These are phyloP conservation scores for Aspergillus caelatus DNA, from an alignment of 2,329 filamentous ascomycete species.

Conservation along the genomic window DNA sequence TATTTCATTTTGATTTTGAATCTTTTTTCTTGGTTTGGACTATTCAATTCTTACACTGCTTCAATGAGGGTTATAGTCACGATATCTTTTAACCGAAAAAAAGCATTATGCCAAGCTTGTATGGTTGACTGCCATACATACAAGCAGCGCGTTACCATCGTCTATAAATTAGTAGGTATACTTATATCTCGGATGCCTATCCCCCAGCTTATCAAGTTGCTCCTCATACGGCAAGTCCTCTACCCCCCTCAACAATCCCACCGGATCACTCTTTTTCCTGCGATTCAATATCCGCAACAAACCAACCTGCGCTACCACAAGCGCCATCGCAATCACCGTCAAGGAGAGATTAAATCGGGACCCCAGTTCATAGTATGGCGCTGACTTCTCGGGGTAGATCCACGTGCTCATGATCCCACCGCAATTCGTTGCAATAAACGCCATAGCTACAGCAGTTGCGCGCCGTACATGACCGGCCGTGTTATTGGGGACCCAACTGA, in stretches of 20 bases:
- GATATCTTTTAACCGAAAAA: too few species aligned
- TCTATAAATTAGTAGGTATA: slow-evolving; percentile 18
- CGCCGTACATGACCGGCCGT: slow-evolving; percentile 9
- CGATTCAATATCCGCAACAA: slow-evolving; percentile 12
- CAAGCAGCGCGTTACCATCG: neutral
- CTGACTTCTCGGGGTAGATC: slow-evolving; percentile 17
- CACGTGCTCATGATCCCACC: slow-evolving; percentile 17
- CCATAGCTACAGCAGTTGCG: slow-evolving; percentile 13
- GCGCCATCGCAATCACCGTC: slow-evolving; percentile 9
- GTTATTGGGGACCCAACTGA: slow-evolving; percentile 20
- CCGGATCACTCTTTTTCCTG: slow-evolving; percentile 4
- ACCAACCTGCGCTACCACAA: slow-evolving; percentile 9
- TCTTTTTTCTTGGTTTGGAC: too few species aligned
- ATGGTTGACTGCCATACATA: too few species aligned
- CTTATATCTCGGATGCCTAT: slow-evolving; percentile 17
- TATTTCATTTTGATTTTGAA: too few species aligned
- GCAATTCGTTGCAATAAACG: slow-evolving; percentile 13
- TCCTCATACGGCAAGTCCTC: slow-evolving; percentile 13
- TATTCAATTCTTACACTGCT: too few species aligned
- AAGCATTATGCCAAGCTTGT: too few species aligned
- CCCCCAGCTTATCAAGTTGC: slow-evolving; percentile 14
- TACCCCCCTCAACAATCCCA: slow-evolving; percentile 5
- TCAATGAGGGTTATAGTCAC: too few species aligned
- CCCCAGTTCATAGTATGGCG: slow-evolving; percentile 13
- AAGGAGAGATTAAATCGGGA: slow-evolving; percentile 14